Conservation (phyloP, 108 stramenopile species). For the Halocafeteria seosinensis region DNA sequence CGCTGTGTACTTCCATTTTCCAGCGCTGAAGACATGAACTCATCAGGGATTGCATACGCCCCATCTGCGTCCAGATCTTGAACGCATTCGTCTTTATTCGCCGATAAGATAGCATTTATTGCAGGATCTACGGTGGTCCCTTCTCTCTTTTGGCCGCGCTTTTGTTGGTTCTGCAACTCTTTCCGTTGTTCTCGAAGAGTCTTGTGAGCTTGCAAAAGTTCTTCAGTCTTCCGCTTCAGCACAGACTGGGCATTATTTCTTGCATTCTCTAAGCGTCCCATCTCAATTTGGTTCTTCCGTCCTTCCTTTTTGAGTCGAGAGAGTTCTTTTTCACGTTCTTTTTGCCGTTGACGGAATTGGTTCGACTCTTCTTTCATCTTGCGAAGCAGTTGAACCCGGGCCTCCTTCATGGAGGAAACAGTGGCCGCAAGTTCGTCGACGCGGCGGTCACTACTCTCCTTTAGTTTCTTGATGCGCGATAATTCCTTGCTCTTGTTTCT, state of each 20-base stretch:
- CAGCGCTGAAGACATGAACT: too few relatives aligned
- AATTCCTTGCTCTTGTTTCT: not conserved
- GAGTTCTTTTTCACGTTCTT: conserved; percentile 4
- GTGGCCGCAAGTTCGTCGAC: not conserved
- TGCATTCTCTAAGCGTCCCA: not conserved
- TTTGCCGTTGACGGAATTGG: not conserved
- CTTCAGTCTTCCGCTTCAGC: conserved; percentile 12
- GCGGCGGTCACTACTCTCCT: not conserved
- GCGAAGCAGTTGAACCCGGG: not conserved
- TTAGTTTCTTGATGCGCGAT: not conserved
- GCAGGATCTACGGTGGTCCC: too few relatives aligned
- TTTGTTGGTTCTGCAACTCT: too few relatives aligned
- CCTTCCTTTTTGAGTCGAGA: conserved; percentile 5
- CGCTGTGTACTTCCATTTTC: not conserved
- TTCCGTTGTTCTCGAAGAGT: too few relatives aligned
- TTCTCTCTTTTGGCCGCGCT: too few relatives aligned
- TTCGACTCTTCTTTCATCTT: conserved; percentile 11
- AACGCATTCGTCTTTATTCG: too few relatives aligned
- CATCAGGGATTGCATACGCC: too few relatives aligned
- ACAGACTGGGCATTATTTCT: not conserved
- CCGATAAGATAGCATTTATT: too few relatives aligned
- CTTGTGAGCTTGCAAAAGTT: conserved; percentile 3
- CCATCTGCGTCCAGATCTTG: too few relatives aligned
- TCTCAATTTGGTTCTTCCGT: not conserved
- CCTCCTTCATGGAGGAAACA: conserved; percentile 3